Conservation (phyloP, 768 basidiomycete species). For the Tylopilus intermedius region DNA sequence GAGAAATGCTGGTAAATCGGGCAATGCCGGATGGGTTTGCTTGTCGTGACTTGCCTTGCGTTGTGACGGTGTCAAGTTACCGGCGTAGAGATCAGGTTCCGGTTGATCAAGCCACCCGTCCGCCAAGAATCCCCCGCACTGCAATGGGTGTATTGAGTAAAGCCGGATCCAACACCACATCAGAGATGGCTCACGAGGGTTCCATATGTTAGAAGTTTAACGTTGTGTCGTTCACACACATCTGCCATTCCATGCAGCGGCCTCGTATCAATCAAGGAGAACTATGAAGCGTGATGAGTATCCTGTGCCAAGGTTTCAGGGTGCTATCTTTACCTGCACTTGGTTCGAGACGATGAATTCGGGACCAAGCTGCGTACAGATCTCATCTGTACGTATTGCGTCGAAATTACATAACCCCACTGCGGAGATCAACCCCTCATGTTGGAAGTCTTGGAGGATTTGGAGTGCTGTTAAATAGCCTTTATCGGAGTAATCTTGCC, state of each 20-base stretch:
- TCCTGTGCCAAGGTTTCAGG: neutral
- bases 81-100: constrained; percentile 69
- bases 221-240: constrained; percentile 64
- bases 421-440: constrained; percentile 53
- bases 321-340: constrained; percentile 53
- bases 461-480: constrained; percentile 45
- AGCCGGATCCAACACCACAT: neutral
- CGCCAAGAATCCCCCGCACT: constrained; percentile 83
- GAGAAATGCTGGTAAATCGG: neutral
- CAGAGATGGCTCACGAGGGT: constrained; percentile 53
- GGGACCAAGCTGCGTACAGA: constrained; percentile 68
- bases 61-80: constrained; percentile 72
- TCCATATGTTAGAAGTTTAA: constrained; percentile 79
- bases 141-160: constrained; percentile 9
- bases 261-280: constrained; percentile 76
- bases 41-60: constrained; percentile 54
- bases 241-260: constrained; percentile 73
- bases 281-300: constrained; percentile 40
- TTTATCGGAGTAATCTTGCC: constrained; percentile 61
- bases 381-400: constrained; percentile 67
- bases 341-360: constrained; percentile 77
- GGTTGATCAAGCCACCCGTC: constrained; percentile 66
- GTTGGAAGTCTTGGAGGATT: constrained; percentile 55
- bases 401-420: constrained; percentile 84
- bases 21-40: neutral